Evolutionary conservation across 2,329 filamentous ascomycete genomes (phyloP), one percentile per base, ranked within the genome.

Genomic region (Xylariomycetidae sp.): DNA sequence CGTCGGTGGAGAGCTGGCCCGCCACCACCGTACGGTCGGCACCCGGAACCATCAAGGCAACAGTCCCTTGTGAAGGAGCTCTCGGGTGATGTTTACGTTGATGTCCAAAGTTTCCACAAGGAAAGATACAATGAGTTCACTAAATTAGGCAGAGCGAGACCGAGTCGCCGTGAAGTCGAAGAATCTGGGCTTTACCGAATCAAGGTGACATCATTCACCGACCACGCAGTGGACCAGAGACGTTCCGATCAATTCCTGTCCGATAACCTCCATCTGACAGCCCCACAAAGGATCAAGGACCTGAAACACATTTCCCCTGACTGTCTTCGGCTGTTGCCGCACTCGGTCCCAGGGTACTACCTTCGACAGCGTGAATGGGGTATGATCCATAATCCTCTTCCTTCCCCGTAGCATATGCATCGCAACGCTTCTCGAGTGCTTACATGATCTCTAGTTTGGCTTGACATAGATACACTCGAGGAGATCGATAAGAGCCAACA

Each of bases 401-500:
- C 16, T 15, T 18, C 16, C 17, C 14, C 10, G n/a, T n/a, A n/a
- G n/a, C n/a, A n/a, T n/a, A n/a, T n/a, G n/a, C n/a, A n/a, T n/a
- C n/a, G n/a, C n/a, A n/a, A n/a, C n/a, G n/a, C n/a, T n/a, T n/a
- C n/a, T n/a, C n/a, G n/a, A n/a, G n/a, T n/a, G n/a, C n/a, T n/a
- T n/a, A n/a, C n/a, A n/a, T n/a, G n/a, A n/a, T n/a, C n/a, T n/a
- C n/a, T 30, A 30, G 28, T 13, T 10, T 18, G 28, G 28, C 28
- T 30, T 14, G 17, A 30, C 17, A 18, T 30, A 9, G 28, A 30
- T 10, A 30, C 16, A 10, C 7, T 30, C 19, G 28, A 30, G 28
- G 28, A 30, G 9, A 30, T 30, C 17, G 28, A 30, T 14, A 30
- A 30, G 13, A 30, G 28, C 16, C 13, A 30, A 16, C 28, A 23